These are phyloP conservation scores for Collybiopsis luxurians DNA, from an alignment of 768 basidiomycete genomes.

Conservation along the genomic window DNA sequence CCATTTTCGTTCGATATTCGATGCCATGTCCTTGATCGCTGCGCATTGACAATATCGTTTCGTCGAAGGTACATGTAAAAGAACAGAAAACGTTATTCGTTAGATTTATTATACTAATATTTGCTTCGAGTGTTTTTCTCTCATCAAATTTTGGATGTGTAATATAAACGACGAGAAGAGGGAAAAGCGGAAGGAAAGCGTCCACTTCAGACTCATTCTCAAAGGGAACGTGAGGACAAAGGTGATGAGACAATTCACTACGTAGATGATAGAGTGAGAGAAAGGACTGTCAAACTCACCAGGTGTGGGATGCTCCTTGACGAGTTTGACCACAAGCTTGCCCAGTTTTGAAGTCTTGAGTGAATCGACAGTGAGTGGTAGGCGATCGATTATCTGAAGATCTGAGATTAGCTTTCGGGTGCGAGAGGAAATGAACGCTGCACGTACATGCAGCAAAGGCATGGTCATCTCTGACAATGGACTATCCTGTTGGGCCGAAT, in stretches of 20 bases:
- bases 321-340: conserved; percentile 73
- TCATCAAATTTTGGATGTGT: conserved; percentile 22
- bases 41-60: conserved; percentile 30
- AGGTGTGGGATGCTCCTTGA: conserved; percentile 70
- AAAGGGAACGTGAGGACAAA: not conserved
- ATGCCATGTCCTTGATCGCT: conserved; percentile 95
- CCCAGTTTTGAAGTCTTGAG: conserved; percentile 74
- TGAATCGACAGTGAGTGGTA: conserved; percentile 70
- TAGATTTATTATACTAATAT: conserved; percentile 56
- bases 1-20: conserved; percentile 85
- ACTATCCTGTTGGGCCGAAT: conserved; percentile 51
- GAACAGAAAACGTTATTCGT: conserved; percentile 45
- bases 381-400: conserved; percentile 74
- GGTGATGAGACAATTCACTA: not conserved
- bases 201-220: conserved; percentile 3
- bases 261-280: conserved; percentile 10
- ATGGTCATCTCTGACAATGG: conserved; percentile 72
- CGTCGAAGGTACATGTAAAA: conserved; percentile 23
- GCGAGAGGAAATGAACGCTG: conserved; percentile 9
- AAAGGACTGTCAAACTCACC: conserved; percentile 58
- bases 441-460: conserved; percentile 83
- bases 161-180: conserved; percentile 21
- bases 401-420: conserved; percentile 4
- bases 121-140: conserved; percentile 32
- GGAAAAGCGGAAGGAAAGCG: conserved; percentile 20